Evolutionary conservation across 2,329 filamentous ascomycete genomes (phyloP), one percentile per base, ranked within the genome.

Genomic region (Mariannaea elegans): DNA sequence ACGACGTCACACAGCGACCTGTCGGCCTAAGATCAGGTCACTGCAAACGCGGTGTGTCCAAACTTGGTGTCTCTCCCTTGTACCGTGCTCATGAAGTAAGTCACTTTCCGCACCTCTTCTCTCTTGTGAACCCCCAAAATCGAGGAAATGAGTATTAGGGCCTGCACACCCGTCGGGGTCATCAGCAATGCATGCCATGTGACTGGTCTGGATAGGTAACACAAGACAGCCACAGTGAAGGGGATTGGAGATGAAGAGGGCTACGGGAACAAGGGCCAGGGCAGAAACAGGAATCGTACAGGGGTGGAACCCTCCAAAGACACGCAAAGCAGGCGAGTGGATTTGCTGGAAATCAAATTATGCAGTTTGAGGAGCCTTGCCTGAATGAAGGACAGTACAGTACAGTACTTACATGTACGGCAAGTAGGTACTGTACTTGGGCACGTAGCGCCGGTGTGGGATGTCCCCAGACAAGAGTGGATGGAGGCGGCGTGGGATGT

Each of bases 281-380:
- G 44, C 18, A 10, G 42, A 32, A 32, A 32, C 34, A 34, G 27
- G 4, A 48, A 32, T 59, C 29, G 7, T 27, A 39, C 56, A 54
- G 45, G 50, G 56, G 45, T 48, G n/a, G 7, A 21, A 13, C 19
- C 24, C 23, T 42, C n/a, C n/a, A n/a, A n/a, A n/a, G n/a, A n/a
- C n/a, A n/a, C n/a, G n/a, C n/a, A n/a, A n/a, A n/a, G n/a, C n/a
- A n/a, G n/a, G n/a, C n/a, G n/a, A n/a, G n/a, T n/a, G n/a, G n/a
- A n/a, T n/a, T n/a, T n/a, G n/a, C 7, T 56, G 44, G 51, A 41
- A 54, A 27, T 42, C 44, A 56, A 56, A 41, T 48, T 23, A 48
- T 48, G 44, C 44, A n/a, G n/a, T n/a, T n/a, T n/a, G n/a, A n/a
- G n/a, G n/a, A n/a, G n/a, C n/a, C n/a, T n/a, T n/a, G n/a, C n/a